These are phyloP conservation scores for Penicillium psychrofluorescens DNA, from an alignment of 495 filamentous ascomycete genomes.

Conservation along the genomic window DNA sequence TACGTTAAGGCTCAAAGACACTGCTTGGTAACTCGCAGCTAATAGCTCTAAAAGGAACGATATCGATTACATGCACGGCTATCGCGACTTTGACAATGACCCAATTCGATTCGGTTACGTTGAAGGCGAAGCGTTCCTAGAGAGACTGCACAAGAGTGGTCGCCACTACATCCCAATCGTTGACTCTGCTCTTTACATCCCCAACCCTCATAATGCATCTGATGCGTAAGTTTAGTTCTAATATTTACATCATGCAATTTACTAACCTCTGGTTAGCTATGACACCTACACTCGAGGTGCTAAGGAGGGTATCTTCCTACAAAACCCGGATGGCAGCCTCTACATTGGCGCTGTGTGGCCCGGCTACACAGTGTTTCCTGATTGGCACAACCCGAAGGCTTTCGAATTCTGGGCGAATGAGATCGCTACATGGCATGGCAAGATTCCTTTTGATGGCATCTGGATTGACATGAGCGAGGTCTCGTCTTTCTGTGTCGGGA, in stretches of 20 bases:
- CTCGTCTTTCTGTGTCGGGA: slow-evolving; percentile 75
- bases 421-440: slow-evolving; percentile 50
- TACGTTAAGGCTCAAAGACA: slow-evolving; percentile 6
- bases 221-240: slow-evolving; percentile 45
- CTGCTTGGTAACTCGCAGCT: neutral
- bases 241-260: neutral
- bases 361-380: slow-evolving; percentile 57
- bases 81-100: slow-evolving; percentile 55
- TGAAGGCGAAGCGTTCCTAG: slow-evolving; percentile 54
- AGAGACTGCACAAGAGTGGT: slow-evolving; percentile 53
- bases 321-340: slow-evolving; percentile 52
- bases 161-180: slow-evolving; percentile 80
- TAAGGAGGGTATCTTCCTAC: slow-evolving; percentile 53
- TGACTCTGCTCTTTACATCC: slow-evolving; percentile 75
- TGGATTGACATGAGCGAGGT: slow-evolving; percentile 64
- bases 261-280: slow-evolving; percentile 36
- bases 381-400: slow-evolving; percentile 52
- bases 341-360: slow-evolving; percentile 64
- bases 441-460: slow-evolving; percentile 51
- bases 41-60: slow-evolving; percentile 35
- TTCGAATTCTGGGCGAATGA: slow-evolving; percentile 67
- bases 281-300: slow-evolving; percentile 61
- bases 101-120: slow-evolving; percentile 37
- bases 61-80: slow-evolving; percentile 53
- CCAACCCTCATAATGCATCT: slow-evolving; percentile 61